Evolutionary conservation across 257 asterid species (phyloP).

Genomic region (Anisodus acutangulus): DNA sequence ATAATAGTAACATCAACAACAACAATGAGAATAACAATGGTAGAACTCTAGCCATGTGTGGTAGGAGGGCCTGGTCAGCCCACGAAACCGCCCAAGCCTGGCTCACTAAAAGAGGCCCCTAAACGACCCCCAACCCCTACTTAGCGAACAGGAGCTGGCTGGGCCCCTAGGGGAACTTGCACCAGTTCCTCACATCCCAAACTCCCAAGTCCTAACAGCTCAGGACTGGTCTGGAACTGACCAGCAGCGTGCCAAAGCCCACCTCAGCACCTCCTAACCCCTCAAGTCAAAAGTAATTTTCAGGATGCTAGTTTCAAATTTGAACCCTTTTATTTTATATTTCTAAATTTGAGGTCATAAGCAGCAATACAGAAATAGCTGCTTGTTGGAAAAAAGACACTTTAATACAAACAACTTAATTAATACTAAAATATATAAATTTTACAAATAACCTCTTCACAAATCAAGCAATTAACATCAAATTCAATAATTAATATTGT

Average conservation of each 20-base stretch:
- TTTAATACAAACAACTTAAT: neutral
- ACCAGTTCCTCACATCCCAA: conserved; percentile 17
- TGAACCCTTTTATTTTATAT: conserved; percentile 5
- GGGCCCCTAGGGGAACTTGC: neutral
- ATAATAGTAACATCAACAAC: neutral
- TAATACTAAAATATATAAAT: neutral
- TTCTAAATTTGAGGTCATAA: neutral
- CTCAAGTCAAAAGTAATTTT: conserved; percentile 5
- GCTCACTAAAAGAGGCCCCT: conserved; percentile 21
- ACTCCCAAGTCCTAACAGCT: neutral
- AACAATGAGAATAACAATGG: neutral
- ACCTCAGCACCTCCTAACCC: neutral
- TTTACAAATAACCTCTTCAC: conserved; percentile 6
- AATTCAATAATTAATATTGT: neutral
- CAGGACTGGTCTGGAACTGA: conserved; percentile 4
- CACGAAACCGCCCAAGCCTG: neutral
- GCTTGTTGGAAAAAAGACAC: neutral
- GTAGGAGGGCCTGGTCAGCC: neutral
- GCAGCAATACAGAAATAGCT: neutral
- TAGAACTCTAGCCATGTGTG: neutral
- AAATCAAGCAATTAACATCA: conserved; percentile 19
- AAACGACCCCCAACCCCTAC: neutral
- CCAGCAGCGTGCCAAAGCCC: neutral
- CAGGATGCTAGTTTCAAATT: conserved; percentile 9
- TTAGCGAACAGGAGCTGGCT: neutral